A percentile compares a stretch with the other conserved stretches of the same genome.
Conservation (phyloP, 2,329 filamentous ascomycete genomes). For the Karstenula rhodostoma region DNA sequence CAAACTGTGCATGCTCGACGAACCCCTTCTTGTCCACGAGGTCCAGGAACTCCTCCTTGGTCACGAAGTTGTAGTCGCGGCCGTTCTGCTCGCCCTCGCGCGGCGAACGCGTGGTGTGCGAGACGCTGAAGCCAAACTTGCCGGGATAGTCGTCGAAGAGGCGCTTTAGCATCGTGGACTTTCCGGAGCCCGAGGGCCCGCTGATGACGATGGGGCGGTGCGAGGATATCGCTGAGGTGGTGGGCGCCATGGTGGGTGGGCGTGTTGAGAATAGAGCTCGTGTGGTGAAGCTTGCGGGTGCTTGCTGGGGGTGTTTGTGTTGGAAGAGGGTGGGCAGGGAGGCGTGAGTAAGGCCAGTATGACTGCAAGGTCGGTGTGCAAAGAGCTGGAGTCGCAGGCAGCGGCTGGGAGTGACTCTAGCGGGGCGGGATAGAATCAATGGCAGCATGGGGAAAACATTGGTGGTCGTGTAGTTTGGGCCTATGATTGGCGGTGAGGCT, state of each 20-base stretch:
- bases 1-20: slow-evolving; percentile 87
- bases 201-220: slow-evolving; percentile 74
- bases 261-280: slow-evolving; percentile 14
- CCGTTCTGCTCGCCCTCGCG: slow-evolving; percentile 78
- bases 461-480: slow-evolving; percentile 22
- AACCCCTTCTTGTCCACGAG: slow-evolving; percentile 71
- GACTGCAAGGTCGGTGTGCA: slow-evolving; percentile 6
- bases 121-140: slow-evolving; percentile 69
- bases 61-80: slow-evolving; percentile 79
- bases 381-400: slow-evolving; percentile 10
- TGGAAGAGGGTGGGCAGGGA: slow-evolving; percentile 3
- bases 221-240: slow-evolving; percentile 28
- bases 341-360: slow-evolving; percentile 15
- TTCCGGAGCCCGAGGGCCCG: slow-evolving; percentile 81
- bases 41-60: slow-evolving; percentile 57
- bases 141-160: slow-evolving; percentile 73
- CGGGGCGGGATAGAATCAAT: slow-evolving; percentile 31
- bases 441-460: slow-evolving; percentile 35
- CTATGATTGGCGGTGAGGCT: slow-evolving; percentile 44
- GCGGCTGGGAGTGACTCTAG: slow-evolving; percentile 10
- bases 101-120: slow-evolving; percentile 81
- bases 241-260: slow-evolving; percentile 35
- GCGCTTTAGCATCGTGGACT: slow-evolving; percentile 78
- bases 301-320: slow-evolving; percentile 14
- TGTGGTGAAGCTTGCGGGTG: slow-evolving; percentile 6